phyloP scores from a whole-genome alignment of 441 rosid genomes.

The Pelargonium fulgidum region DNA sequence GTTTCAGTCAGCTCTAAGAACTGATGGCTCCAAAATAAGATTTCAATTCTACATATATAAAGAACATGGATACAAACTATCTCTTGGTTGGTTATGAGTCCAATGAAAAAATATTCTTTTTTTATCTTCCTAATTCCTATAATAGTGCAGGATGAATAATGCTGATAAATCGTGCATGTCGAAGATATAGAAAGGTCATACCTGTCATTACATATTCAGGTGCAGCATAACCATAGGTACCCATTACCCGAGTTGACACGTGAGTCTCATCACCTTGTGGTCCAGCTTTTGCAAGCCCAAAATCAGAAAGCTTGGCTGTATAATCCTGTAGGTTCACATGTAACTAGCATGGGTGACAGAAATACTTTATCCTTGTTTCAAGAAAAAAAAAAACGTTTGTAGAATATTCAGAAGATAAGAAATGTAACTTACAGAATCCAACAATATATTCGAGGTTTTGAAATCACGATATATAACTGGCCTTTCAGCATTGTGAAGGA shows the following conservation, averaged over 20 bases:
- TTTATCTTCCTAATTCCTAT: not conserved
- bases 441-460: slow-evolving; percentile 89
- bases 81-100: slow-evolving; percentile 4
- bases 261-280: slow-evolving; percentile 97
- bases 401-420: slow-evolving; percentile 6
- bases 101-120: not conserved
- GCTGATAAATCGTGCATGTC: not conserved
- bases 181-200: slow-evolving; percentile 28
- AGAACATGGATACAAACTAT: not conserved
- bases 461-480: slow-evolving; percentile 95
- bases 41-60: not conserved
- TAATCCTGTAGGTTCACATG: slow-evolving; percentile 52
- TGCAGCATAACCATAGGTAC: slow-evolving; percentile 98
- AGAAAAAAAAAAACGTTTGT: slow-evolving; percentile 12
- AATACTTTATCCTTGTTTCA: not conserved
- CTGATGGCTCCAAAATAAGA: slow-evolving; percentile 5
- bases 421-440: slow-evolving; percentile 69
- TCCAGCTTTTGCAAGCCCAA: slow-evolving; percentile 98
- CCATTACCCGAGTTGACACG: slow-evolving; percentile 96
- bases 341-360: slow-evolving; percentile 14
- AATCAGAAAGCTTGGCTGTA: slow-evolving; percentile 94
- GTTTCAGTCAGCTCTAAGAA: slow-evolving; percentile 13
- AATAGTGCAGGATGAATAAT: not conserved
- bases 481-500: slow-evolving; percentile 93
- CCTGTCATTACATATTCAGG: slow-evolving; percentile 99